Percentiles rank a stretch among this genome's conserved stretches.
Conservation (phyloP, 2,329 filamentous ascomycete genomes). For the Cyphellophora attinorum region DNA sequence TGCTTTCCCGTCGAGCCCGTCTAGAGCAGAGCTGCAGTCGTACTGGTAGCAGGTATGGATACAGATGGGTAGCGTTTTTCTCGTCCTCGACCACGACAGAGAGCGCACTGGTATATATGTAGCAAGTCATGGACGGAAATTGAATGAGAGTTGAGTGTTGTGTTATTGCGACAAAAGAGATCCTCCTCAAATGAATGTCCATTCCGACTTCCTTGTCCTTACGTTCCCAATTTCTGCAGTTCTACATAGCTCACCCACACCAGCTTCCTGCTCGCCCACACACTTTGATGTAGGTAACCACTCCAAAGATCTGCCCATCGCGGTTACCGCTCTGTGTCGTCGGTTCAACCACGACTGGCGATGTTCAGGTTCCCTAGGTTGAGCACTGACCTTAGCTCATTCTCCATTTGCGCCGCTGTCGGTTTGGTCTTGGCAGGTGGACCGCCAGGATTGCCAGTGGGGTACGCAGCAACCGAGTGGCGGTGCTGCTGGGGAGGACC, state of each 20-base stretch:
- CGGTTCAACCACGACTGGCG: slow-evolving; percentile 9
- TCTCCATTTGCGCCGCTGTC: slow-evolving; percentile 37
- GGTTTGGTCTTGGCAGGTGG: too few species aligned
- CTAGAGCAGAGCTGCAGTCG: too few species aligned
- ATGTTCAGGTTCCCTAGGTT: slow-evolving; percentile 32
- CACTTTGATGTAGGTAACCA: not conserved
- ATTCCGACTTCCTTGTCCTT: not conserved
- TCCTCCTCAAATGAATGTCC: slow-evolving; percentile 12
- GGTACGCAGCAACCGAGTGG: too few species aligned
- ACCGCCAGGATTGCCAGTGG: too few species aligned
- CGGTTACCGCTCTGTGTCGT: not conserved
- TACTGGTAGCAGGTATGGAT: too few species aligned
- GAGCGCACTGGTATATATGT: too few species aligned
- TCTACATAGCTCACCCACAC: not conserved
- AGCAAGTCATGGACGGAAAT: too few species aligned
- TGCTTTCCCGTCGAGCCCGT: too few species aligned
- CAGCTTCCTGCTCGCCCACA: not conserved
- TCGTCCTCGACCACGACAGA: too few species aligned
- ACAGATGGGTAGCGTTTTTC: too few species aligned
- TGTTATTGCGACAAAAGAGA: slow-evolving; percentile 1
- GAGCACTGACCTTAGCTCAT: slow-evolving; percentile 37
- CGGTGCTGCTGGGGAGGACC: too few species aligned
- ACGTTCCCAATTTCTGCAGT: not conserved
- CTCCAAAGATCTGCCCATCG: not conserved
- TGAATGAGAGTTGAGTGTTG: too few species aligned